phyloP scores from a whole-genome alignment of 331 rosid genomes.

The Rosa hybrid region DNA sequence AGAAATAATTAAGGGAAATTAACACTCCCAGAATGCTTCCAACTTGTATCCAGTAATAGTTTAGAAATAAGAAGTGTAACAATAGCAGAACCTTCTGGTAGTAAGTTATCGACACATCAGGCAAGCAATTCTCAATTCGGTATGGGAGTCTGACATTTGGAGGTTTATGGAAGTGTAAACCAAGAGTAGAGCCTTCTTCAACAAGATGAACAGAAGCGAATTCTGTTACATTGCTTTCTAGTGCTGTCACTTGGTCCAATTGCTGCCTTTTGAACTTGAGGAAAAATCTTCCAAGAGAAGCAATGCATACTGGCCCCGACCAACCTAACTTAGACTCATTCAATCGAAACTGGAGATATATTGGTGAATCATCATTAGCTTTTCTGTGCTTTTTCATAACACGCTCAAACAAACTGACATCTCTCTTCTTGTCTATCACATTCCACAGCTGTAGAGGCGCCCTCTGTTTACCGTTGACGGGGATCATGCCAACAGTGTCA shows the following conservation, averaged over 20 bases:
- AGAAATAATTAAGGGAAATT: conserved; percentile 22
- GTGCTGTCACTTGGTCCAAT: conserved; percentile 36
- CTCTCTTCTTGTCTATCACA: conserved; percentile 56
- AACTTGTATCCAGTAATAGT: conserved; percentile 19
- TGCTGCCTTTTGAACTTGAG: conserved; percentile 69
- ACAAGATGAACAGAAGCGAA: conserved; percentile 79
- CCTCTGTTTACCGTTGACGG: conserved; percentile 60
- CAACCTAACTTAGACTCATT: conserved; percentile 66
- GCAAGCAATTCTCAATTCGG: conserved; percentile 79
- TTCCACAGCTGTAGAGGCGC: conserved; percentile 58
- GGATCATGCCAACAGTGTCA: conserved; percentile 57
- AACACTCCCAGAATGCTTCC: background rate
- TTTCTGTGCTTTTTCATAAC: conserved; percentile 69
- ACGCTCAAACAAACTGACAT: conserved; percentile 69
- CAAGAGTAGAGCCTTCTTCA: conserved; percentile 89
- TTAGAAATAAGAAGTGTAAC: conserved; percentile 21
- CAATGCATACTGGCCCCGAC: conserved; percentile 97
- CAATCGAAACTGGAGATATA: conserved; percentile 59
- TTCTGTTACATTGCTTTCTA: conserved; percentile 45
- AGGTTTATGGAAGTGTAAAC: conserved; percentile 74
- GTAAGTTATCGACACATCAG: conserved; percentile 63
- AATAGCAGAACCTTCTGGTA: conserved; percentile 72
- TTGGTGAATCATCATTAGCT: conserved; percentile 53
- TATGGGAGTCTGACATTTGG: conserved; percentile 80
- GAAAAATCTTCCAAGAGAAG: conserved; percentile 89